phyloP scores from a whole-genome alignment of 805 yeast genomes.

The Hanseniaspora nectarophila region DNA sequence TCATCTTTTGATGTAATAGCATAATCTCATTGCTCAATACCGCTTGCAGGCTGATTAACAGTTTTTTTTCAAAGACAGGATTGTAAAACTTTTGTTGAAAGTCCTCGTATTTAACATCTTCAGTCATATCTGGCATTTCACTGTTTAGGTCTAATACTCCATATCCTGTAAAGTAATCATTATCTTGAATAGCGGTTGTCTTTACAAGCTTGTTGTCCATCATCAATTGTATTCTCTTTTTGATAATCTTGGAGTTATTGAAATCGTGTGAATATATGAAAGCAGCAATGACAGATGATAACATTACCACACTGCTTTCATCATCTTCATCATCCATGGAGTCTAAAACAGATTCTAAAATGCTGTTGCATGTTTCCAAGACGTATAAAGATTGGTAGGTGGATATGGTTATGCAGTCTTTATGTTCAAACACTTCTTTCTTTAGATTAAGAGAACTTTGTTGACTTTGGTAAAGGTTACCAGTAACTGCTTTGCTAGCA shows the following conservation, averaged over 20 bases:
- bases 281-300: conserved; percentile 1
- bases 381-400: neutral
- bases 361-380: neutral
- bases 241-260: conserved; percentile 20
- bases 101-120: conserved; percentile 15
- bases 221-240: conserved; percentile 31
- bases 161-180: neutral
- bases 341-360: conserved; percentile 18
- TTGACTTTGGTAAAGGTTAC: neutral
- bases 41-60: conserved; percentile 16
- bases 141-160: conserved; percentile 16
- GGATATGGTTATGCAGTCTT: neutral
- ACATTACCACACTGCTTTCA: conserved; percentile 12
- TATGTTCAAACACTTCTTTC: conserved; percentile 12
- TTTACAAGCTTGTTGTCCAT: conserved; percentile 24
- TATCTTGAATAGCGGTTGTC: conserved; percentile 18
- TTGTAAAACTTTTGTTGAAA: conserved; percentile 22
- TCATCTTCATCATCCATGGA: conserved; percentile 21
- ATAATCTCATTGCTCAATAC: neutral
- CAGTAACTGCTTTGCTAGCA: conserved; percentile 5
- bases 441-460: neutral
- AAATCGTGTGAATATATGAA: conserved; percentile 5
- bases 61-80: conserved; percentile 22
- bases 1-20: neutral
- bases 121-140: conserved; percentile 11